Evolutionary conservation across 176 grass and related monocot genomes (phyloP), one percentile per base, ranked within the genome.

Genomic region (Oryza rufipogon): DNA sequence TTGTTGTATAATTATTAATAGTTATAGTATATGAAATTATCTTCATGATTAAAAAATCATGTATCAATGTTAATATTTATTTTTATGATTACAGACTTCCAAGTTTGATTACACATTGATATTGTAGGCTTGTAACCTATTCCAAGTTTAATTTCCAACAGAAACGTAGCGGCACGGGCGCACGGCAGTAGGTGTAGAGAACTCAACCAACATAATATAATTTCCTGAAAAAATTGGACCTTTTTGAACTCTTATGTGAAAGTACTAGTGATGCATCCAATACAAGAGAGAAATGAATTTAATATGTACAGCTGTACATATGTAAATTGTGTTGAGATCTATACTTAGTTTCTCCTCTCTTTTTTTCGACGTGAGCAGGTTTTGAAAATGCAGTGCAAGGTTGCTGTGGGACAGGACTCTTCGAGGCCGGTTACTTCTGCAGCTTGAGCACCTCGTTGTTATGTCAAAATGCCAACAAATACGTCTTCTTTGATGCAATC

Each of bases 341-440:
- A 20, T 22, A 61, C 10, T 61, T 10, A 3, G 20, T 63, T 63
- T 63, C 20, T 63, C 20, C 58, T 8, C 10, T 70, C 30, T 44
- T 4, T 23, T 70, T 44, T 5, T 34, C 6, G 32, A 30, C 9
- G 1, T 19, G 38, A 13, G 11, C 84, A 97, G 94, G 94, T 77
- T 97, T 97, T 39, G 94, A 97, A 26, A 92, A 97, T 46, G 86
- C 84, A 1, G 78, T 47, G 60, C 86, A 87, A 79, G 94, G 94
- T 19, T 97, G 94, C 68, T 94, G 92, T 3, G 92, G 92, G 51
- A 94, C 87, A 0, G 92, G 92, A 7, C 38, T 94, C 34, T 91
- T 94, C 66, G 92, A 94, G 86, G 89, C 86, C n/a, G 92, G 92
- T 15, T 73, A 87, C 79, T 81, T 90, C 5, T 94, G 92, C 77